These are phyloP conservation scores for Aureobasidium sp. DNA, from an alignment of 2,329 filamentous ascomycete genomes.

Conservation along the genomic window DNA sequence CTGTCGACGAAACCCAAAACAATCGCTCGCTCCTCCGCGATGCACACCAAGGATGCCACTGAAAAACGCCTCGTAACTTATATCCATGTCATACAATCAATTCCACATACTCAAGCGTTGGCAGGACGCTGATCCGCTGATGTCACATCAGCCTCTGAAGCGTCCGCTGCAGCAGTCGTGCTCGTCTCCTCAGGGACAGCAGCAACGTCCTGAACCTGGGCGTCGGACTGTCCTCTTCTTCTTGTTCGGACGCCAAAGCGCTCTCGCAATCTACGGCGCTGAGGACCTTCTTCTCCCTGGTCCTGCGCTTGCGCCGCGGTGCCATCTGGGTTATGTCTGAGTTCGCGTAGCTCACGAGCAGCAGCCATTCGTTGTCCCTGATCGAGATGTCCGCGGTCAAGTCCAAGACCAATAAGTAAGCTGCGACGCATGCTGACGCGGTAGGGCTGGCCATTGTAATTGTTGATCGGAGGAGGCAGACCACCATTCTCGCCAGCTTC, in stretches of 20 bases:
- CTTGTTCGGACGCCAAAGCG: conserved; percentile 24
- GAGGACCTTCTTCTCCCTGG: conserved; percentile 15
- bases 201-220: not conserved
- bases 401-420: conserved; percentile 31
- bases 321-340: not conserved
- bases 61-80: not conserved
- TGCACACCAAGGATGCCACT: not conserved
- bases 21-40: not conserved
- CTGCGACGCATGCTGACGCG: conserved; percentile 20
- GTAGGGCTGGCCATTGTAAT: conserved; percentile 16
- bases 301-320: not conserved
- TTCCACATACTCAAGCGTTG: not conserved
- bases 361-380: conserved; percentile 35
- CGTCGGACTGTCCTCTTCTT: conserved; percentile 20
- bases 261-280: conserved; percentile 18
- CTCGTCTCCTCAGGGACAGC: not conserved
- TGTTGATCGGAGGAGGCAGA: conserved; percentile 24
- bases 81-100: not conserved
- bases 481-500: conserved; percentile 15
- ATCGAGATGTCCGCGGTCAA: conserved; percentile 31
- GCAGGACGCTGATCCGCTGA: not conserved
- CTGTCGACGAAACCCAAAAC: not conserved
- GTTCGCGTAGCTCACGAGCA: conserved; percentile 25
- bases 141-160: not conserved
- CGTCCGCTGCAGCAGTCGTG: not conserved